Conservation (phyloP, 441 rosid species). For the Populus hybrid region DNA sequence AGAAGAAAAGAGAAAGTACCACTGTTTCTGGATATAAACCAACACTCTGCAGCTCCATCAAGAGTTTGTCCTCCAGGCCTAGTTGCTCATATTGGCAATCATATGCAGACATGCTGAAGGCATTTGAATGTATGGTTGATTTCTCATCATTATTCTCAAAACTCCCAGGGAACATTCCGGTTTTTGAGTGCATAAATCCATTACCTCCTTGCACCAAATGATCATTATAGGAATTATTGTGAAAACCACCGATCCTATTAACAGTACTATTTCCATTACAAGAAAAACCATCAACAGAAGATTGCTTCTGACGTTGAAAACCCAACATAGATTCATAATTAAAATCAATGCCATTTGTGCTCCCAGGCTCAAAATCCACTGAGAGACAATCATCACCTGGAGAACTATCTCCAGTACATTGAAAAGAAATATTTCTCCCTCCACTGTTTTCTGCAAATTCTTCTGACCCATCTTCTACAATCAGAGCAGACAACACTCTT, state of each 20-base stretch:
- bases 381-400: slow-evolving; percentile 19
- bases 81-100: slow-evolving; percentile 38
- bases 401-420: slow-evolving; percentile 22
- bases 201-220: slow-evolving; percentile 27
- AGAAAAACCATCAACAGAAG: slow-evolving; percentile 20
- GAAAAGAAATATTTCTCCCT: slow-evolving; percentile 29
- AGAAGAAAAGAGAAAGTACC: slow-evolving; percentile 25
- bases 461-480: slow-evolving; percentile 48
- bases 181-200: slow-evolving; percentile 24
- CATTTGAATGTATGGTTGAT: slow-evolving; percentile 14
- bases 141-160: slow-evolving; percentile 25
- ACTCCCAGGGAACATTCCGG: slow-evolving; percentile 16
- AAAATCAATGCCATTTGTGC: slow-evolving; percentile 26
- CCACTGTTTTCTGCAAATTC: slow-evolving; percentile 33
- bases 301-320: slow-evolving; percentile 30
- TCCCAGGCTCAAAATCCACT: slow-evolving; percentile 23
- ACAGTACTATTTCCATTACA: slow-evolving; percentile 33
- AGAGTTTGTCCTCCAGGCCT: slow-evolving; percentile 37
- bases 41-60: slow-evolving; percentile 54
- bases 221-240: slow-evolving; percentile 18
- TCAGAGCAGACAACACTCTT: slow-evolving; percentile 55
- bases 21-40: slow-evolving; percentile 45
- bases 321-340: slow-evolving; percentile 27
- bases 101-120: slow-evolving; percentile 20
- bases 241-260: slow-evolving; percentile 15